Percentiles rank a stretch among this genome's conserved stretches.
These are phyloP conservation scores for Leucoagaricus sp. DNA, from an alignment of 1,284 basidiomycete genomes.

Conservation along the genomic window DNA sequence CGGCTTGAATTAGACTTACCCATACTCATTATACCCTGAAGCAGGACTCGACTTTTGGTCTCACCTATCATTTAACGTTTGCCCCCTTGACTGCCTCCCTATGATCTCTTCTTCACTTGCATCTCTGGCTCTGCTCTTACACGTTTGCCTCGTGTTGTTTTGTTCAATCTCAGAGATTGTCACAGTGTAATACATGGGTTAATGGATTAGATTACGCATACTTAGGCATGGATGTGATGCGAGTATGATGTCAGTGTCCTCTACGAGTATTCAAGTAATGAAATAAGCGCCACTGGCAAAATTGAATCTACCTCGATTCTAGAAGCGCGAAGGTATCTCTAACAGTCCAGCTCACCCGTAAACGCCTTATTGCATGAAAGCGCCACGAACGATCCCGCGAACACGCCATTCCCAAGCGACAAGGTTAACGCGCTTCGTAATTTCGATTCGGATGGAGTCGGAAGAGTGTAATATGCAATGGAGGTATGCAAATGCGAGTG, in stretches of 20 bases:
- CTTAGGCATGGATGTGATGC: neutral
- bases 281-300: no score
- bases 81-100: neutral
- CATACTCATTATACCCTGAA: neutral
- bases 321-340: neutral
- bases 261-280: neutral
- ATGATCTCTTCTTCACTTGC: neutral
- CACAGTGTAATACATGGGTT: neutral
- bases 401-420: slow-evolving; percentile 76
- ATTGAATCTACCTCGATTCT: no score
- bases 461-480: slow-evolving; percentile 59
- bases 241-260: neutral
- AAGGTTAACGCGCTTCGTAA: slow-evolving; percentile 70
- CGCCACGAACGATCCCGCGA: slow-evolving; percentile 53
- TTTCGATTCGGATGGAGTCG: slow-evolving; percentile 58
- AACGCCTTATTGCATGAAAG: slow-evolving; percentile 40
- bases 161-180: neutral
- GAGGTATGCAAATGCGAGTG: slow-evolving; percentile 77
- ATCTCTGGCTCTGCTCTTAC: neutral
- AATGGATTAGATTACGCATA: neutral
- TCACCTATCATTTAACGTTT: neutral
- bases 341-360: no score
- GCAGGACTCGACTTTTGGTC: neutral
- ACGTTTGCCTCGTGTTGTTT: neutral
- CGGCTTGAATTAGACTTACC: neutral